Conservation (phyloP, 345 rosid species). For the Citrus trifoliata region DNA sequence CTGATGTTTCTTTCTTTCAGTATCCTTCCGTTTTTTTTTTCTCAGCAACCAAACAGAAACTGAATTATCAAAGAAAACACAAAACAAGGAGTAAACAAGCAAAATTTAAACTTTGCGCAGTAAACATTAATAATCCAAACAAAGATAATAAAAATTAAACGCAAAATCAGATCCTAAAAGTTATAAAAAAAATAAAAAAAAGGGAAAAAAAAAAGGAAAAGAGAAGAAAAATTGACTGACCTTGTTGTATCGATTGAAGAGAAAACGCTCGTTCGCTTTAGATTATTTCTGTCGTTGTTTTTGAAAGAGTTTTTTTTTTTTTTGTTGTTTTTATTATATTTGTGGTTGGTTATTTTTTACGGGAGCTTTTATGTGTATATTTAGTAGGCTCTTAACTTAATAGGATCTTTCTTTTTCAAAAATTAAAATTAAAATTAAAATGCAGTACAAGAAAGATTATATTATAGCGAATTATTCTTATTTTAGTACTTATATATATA, state of each 20-base stretch:
- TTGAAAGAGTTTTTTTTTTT: background rate
- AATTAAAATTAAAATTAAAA: background rate
- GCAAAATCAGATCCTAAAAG: background rate
- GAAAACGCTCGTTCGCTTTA: too few species aligned
- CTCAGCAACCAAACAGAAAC: slow-evolving; percentile 47
- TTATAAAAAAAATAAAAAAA: background rate
- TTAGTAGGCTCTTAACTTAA: slow-evolving; percentile 3
- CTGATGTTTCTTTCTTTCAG: slow-evolving; percentile 7
- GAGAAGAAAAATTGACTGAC: slow-evolving; percentile 12
- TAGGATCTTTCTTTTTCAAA: background rate
- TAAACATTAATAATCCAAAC: background rate
- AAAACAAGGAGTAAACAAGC: slow-evolving; percentile 1
- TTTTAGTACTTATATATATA: too few species aligned
- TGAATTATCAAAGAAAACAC: slow-evolving; percentile 1
- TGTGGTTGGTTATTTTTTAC: slow-evolving; percentile 12
- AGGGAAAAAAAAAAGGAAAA: background rate
- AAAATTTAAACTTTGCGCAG: slow-evolving; percentile 4
- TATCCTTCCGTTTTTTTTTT: slow-evolving; percentile 27
- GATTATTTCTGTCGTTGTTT: background rate
- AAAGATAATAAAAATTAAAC: background rate
- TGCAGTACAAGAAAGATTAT: too few species aligned
- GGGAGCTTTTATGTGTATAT: background rate
- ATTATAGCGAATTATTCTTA: too few species aligned
- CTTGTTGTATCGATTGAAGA: slow-evolving; percentile 12
- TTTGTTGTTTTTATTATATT: background rate